Conservation (phyloP, 768 basidiomycete species). For the Kwoniella sp. region DNA sequence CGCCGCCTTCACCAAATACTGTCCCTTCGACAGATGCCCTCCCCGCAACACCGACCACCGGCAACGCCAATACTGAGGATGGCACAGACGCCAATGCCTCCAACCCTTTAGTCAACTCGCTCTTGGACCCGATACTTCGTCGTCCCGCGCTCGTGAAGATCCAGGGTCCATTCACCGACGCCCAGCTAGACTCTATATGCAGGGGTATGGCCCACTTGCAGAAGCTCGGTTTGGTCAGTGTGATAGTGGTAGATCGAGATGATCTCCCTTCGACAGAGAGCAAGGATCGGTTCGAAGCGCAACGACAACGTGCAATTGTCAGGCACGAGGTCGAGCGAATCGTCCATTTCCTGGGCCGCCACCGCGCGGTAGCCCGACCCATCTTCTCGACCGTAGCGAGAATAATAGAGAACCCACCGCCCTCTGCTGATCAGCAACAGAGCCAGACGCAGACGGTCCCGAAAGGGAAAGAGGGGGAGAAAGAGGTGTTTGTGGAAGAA, state of each 20-base stretch:
- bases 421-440: neutral
- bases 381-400: constrained; percentile 75
- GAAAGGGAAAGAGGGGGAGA: constrained; percentile 34
- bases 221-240: constrained; percentile 90
- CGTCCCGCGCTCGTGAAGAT: constrained; percentile 95
- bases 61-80: constrained; percentile 16
- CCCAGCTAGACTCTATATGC: constrained; percentile 89
- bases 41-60: constrained; percentile 46
- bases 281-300: constrained; percentile 31
- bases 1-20: constrained; percentile 60
- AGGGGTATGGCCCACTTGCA: constrained; percentile 92
- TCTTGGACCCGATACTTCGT: constrained; percentile 74
- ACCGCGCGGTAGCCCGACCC: constrained; percentile 84
- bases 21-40: constrained; percentile 29
- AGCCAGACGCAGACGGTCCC: constrained; percentile 52
- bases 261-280: constrained; percentile 59
- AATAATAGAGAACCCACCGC: constrained; percentile 23
- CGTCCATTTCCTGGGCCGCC: constrained; percentile 76
- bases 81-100: constrained; percentile 40
- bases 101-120: constrained; percentile 59
- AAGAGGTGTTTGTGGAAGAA: constrained; percentile 65
- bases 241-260: constrained; percentile 92
- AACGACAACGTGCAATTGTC: constrained; percentile 42
- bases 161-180: constrained; percentile 91
- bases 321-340: constrained; percentile 83